Percentiles rank a stretch among this genome's conserved stretches.
phyloP scores from a whole-genome alignment of 225 moss, liverwort and hornwort species.

The Pseudisothecium myosuroides region DNA sequence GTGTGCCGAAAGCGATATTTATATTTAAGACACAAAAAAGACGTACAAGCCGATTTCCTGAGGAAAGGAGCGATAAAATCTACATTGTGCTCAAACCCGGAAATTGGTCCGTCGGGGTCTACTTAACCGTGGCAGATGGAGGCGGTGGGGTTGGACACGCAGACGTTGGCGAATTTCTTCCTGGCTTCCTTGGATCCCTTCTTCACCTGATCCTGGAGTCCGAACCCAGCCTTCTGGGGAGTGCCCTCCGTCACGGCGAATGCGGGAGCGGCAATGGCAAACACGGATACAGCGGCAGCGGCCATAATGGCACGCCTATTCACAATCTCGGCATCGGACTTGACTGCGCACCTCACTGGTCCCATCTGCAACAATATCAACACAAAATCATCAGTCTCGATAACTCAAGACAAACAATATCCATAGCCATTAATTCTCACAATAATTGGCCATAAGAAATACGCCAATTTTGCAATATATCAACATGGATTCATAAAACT shows the following conservation, averaged over 20 bases:
- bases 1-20: neutral
- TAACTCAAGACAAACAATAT: neutral
- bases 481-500: neutral
- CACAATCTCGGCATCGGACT: constrained; percentile 33
- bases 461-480: neutral
- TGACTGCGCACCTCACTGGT: constrained; percentile 26
- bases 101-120: neutral
- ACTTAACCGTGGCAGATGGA: constrained; percentile 65
- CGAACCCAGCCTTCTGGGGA: constrained; percentile 30
- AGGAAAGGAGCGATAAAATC: neutral
- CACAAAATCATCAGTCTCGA: neutral
- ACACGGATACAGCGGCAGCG: constrained; percentile 50
- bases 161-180: constrained; percentile 65
- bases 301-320: constrained; percentile 77
- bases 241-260: constrained; percentile 41
- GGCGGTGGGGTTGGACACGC: constrained; percentile 67
- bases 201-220: constrained; percentile 35
- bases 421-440: neutral
- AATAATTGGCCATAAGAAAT: too few species aligned
- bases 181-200: constrained; percentile 64
- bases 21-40: neutral
- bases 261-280: constrained; percentile 42
- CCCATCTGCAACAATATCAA: constrained; percentile 12
- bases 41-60: constrained; percentile 2
- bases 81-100: constrained; percentile 10